These are phyloP conservation scores for Penicillium daleae DNA, from an alignment of 495 filamentous ascomycete genomes.

Conservation along the genomic window DNA sequence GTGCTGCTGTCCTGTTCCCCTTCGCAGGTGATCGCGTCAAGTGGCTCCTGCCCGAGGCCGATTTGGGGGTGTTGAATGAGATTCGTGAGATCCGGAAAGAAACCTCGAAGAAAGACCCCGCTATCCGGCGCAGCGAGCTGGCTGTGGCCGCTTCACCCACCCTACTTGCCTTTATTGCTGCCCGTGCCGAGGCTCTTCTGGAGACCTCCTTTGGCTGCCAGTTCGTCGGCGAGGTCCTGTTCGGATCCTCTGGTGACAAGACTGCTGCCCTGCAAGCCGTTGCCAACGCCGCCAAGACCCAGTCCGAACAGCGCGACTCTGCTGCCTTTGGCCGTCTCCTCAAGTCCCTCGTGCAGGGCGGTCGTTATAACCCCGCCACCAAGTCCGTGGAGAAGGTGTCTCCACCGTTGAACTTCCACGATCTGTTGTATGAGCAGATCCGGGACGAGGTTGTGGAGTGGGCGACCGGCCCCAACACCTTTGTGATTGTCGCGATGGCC, in stretches of 20 bases:
- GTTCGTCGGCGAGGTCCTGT: conserved; percentile 78
- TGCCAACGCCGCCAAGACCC: conserved; percentile 66
- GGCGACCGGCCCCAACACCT: conserved; percentile 82
- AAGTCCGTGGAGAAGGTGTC: conserved; percentile 70
- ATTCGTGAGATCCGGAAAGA: conserved; percentile 73
- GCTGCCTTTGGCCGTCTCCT: conserved; percentile 81
- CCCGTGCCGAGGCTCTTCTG: conserved; percentile 66
- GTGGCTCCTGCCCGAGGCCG: conserved; percentile 65
- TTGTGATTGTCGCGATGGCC: conserved; percentile 76
- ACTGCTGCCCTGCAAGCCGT: conserved; percentile 68
- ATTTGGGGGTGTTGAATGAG: conserved; percentile 69
- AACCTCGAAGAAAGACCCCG: conserved; percentile 90
- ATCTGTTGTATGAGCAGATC: conserved; percentile 75
- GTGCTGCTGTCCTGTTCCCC: conserved; percentile 81
- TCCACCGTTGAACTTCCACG: conserved; percentile 80
- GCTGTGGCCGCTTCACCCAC: conserved; percentile 58
- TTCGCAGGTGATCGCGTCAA: conserved; percentile 73
- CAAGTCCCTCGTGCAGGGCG: conserved; percentile 85
- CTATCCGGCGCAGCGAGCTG: conserved; percentile 74
- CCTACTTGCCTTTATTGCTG: conserved; percentile 72
- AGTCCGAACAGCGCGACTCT: conserved; percentile 59
- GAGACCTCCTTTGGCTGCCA: conserved; percentile 82
- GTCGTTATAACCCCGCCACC: conserved; percentile 71
- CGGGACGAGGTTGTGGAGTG: conserved; percentile 75
- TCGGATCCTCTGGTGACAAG: conserved; percentile 77